Base-by-base conservation (phyloP, 2,329 filamentous ascomycete species). In the Aspergillus oerlinghausenensis region DNA sequence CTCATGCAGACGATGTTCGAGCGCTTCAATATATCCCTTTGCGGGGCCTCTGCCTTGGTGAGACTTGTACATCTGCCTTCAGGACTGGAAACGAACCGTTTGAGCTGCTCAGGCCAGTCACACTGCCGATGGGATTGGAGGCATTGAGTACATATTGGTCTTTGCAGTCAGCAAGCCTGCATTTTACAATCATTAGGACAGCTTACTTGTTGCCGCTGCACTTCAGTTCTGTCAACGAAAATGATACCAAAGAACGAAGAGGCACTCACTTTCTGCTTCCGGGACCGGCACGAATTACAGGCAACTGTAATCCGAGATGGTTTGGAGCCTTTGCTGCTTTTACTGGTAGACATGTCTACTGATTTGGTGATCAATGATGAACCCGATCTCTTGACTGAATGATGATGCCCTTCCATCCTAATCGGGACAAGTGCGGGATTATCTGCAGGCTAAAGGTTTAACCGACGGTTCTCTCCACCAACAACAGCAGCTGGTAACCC, bases 11-110 rank as follows among this genome's bases (percentile, higher is more conserved):
- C 77, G 70, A 25, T 75, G 67, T 49, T 79, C 76, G 19, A 79
- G 60, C 17, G 74, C 72, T 63, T 79, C 77, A 19, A 75, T 70
- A 52, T 79, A 78, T 7, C 77, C 77, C 58, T 79, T 79, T n/a
- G 76, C 72, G 6, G 77, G 77, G 1, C 77, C 77, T 51, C 77
- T 79, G 40, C 26, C 51, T 47, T 28, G 32, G 32, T 38, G 32
- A 38, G 32, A 17, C 14, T 38, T 38, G 14, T 17, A 5, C 14
- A 17, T 17, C 32, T 38, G 7, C 32, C 11, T 35, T 6, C 2
- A 35, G 2, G 32, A 3, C 0, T 6, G 14, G 21, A 5, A 10
- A 60, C 63, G 3, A 65, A 75, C 73, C 73, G 66, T 60, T 73
- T 73, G 6, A 74, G 65, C 47, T 74, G 68, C 50, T 71, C 68